Evolutionary conservation across 768 basidiomycete species (phyloP).

Genomic region (Rubroboletus satanas): DNA sequence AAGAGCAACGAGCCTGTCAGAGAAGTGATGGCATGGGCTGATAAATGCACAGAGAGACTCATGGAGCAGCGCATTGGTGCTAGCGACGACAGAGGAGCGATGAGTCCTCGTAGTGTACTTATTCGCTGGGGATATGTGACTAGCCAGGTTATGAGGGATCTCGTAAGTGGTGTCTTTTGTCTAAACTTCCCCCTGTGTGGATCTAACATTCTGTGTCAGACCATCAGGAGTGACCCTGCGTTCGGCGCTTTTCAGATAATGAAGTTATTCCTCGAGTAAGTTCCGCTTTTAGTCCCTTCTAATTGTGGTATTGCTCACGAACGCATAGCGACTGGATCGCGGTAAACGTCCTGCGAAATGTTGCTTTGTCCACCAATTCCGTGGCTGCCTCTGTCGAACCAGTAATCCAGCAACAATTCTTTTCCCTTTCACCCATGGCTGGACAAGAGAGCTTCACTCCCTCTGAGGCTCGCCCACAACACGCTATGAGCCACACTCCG

Average conservation of each 20-base stretch:
- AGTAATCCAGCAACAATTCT: slow-evolving; percentile 87
- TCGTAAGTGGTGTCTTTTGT: slow-evolving; percentile 47
- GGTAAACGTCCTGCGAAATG: slow-evolving; percentile 80
- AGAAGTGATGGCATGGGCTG: slow-evolving; percentile 89
- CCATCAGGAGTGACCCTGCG: slow-evolving; percentile 87
- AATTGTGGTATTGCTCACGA: slow-evolving; percentile 17
- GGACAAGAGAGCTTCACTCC: slow-evolving; percentile 75
- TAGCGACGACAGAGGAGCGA: slow-evolving; percentile 68
- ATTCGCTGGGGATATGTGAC: slow-evolving; percentile 94
- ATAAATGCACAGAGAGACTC: slow-evolving; percentile 81
- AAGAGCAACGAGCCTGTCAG: slow-evolving; percentile 78
- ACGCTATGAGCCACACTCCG: slow-evolving; percentile 74
- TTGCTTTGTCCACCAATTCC: slow-evolving; percentile 86
- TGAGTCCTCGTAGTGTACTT: slow-evolving; percentile 84
- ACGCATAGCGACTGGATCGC: slow-evolving; percentile 82
- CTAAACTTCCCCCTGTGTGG: background rate
- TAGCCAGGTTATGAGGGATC: slow-evolving; percentile 87
- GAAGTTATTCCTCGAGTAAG: slow-evolving; percentile 87
- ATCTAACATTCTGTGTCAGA: slow-evolving; percentile 42
- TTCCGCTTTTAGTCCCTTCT: slow-evolving; percentile 13
- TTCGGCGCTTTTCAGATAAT: slow-evolving; percentile 92
- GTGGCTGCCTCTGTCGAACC: slow-evolving; percentile 91
- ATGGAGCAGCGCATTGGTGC: slow-evolving; percentile 66
- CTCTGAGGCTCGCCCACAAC: slow-evolving; percentile 59
- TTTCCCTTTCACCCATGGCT: slow-evolving; percentile 83